Percentiles rank a stretch among this genome's conserved stretches.
Evolutionary conservation across 306 rosid genomes (phyloP).

Genomic region (Cucurbita pepo): DNA sequence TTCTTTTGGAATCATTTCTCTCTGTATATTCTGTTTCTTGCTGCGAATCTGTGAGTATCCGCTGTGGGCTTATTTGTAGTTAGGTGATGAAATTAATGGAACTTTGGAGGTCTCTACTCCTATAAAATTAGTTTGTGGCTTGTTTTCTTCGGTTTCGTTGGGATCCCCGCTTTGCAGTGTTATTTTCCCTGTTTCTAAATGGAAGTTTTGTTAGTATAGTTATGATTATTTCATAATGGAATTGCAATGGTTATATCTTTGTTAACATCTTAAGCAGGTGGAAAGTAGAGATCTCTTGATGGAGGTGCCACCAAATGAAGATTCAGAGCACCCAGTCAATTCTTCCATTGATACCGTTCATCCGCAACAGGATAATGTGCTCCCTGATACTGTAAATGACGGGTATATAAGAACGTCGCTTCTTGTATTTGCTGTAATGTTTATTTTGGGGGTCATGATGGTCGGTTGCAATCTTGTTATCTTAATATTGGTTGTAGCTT

Average conservation of each 20-base stretch:
- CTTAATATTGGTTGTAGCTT: background rate
- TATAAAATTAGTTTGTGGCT: background rate
- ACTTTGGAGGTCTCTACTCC: background rate
- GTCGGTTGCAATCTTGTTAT: background rate
- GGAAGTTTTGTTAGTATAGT: background rate
- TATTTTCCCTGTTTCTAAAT: background rate
- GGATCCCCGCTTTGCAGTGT: background rate
- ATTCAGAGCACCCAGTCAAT: conserved; percentile 10
- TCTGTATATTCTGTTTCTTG: background rate
- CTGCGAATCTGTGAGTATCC: background rate
- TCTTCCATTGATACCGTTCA: conserved; percentile 26
- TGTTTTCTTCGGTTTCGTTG: background rate
- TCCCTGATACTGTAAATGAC: conserved; percentile 15
- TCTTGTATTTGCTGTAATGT: background rate
- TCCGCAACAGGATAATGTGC: conserved; percentile 14
- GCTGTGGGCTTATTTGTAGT: background rate
- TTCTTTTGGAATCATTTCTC: background rate
- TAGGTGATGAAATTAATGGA: background rate
- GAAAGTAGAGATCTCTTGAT: conserved; percentile 9
- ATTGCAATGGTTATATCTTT: background rate
- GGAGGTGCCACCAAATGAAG: conserved; percentile 34
- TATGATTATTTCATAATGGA: background rate
- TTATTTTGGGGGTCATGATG: background rate
- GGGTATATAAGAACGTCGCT: conserved; percentile 7
- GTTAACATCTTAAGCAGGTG: background rate